A percentile compares a stretch with the other conserved stretches of the same genome.
These are phyloP conservation scores for Collybia sordida DNA, from an alignment of 768 basidiomycete species.

Conservation along the genomic window DNA sequence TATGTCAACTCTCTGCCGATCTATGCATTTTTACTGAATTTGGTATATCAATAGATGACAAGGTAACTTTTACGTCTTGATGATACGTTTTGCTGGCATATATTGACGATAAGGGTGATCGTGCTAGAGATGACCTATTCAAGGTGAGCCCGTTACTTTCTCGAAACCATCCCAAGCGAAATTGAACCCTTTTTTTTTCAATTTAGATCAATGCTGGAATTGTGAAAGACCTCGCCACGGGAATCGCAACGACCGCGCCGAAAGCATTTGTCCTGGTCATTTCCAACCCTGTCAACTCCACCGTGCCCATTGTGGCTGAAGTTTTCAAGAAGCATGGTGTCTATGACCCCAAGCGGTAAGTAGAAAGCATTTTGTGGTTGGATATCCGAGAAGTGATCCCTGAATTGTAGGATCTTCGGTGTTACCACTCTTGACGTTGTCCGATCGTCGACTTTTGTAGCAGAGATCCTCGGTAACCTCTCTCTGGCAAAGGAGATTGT, in stretches of 20 bases:
- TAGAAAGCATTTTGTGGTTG: background rate
- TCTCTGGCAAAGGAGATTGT: constrained; percentile 59
- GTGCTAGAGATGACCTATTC: constrained; percentile 88
- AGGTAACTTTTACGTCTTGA: constrained; percentile 31
- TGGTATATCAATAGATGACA: constrained; percentile 42
- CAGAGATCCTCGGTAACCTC: constrained; percentile 70
- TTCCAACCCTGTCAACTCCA: constrained; percentile 99
- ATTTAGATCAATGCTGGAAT: constrained; percentile 95
- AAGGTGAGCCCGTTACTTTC: constrained; percentile 55
- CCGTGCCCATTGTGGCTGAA: constrained; percentile 95
- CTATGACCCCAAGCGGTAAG: constrained; percentile 88
- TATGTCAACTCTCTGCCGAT: constrained; percentile 36
- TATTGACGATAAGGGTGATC: constrained; percentile 11
- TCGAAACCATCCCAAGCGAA: background rate
- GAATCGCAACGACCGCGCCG: constrained; percentile 79
- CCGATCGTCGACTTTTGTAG: constrained; percentile 94
- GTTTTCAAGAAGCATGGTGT: constrained; percentile 91
- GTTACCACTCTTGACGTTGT: constrained; percentile 98
- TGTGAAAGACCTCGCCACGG: constrained; percentile 88
- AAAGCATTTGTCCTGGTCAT: constrained; percentile 95
- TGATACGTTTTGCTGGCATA: constrained; percentile 2
- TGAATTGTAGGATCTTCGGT: constrained; percentile 76
- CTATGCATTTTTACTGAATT: background rate
- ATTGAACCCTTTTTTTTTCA: background rate
- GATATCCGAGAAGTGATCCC: no score